Conservation (phyloP, 169 alveolate genomes). For the Cryptosporidium tyzzeri region DNA sequence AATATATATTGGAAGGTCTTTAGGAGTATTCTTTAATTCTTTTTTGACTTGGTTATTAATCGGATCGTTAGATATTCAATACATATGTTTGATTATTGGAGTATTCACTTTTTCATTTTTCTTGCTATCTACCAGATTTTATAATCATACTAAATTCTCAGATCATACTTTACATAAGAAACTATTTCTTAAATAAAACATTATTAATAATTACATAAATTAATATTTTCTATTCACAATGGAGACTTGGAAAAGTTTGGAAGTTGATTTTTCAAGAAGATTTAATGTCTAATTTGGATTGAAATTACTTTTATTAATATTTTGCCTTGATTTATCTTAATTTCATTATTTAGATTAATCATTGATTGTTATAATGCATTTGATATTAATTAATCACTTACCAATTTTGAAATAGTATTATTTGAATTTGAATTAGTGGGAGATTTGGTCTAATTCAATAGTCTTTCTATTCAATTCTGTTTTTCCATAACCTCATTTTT, state of each 20-base stretch:
- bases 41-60: constrained; percentile 32
- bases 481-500: not conserved
- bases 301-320: too few relatives aligned
- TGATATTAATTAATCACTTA: too few relatives aligned
- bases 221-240: too few relatives aligned
- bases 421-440: not conserved
- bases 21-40: constrained; percentile 48
- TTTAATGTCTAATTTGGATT: not conserved
- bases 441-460: not conserved
- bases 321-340: not conserved
- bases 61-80: not conserved
- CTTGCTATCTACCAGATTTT: constrained; percentile 18
- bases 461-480: too few relatives aligned
- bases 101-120: constrained; percentile 7
- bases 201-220: too few relatives aligned
- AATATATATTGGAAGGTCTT: constrained; percentile 63
- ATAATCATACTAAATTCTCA: not conserved
- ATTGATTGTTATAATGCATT: too few relatives aligned
- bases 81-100: not conserved
- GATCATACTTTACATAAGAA: not conserved
- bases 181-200: not conserved
- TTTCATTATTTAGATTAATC: too few relatives aligned
- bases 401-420: not conserved
- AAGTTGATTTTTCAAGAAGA: not conserved
- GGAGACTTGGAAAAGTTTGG: not conserved